phyloP scores from a whole-genome alignment of 140 eudicot species.

The Senecio squalidus region DNA sequence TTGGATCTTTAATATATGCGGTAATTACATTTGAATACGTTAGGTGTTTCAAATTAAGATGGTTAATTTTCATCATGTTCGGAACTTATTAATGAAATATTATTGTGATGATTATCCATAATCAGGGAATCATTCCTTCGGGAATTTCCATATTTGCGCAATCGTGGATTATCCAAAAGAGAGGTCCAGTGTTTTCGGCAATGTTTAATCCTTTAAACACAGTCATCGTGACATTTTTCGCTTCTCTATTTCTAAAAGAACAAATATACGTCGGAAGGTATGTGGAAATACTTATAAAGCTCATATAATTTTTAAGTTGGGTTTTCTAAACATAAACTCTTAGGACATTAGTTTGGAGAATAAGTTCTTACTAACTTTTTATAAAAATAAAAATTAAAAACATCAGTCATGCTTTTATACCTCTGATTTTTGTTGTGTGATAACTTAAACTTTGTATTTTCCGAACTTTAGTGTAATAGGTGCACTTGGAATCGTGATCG shows the following conservation, averaged over 20 bases:
- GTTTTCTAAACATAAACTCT: no score
- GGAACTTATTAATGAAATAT: no score
- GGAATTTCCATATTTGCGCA: conserved; percentile 68
- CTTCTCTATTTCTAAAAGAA: conserved; percentile 55
- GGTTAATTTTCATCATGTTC: no score
- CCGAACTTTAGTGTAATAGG: conserved; percentile 47
- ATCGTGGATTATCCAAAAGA: conserved; percentile 73
- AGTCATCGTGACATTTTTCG: conserved; percentile 60
- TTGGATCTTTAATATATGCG: conserved; percentile 47
- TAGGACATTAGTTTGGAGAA: no score
- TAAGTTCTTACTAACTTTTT: neutral
- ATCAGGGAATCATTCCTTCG: conserved; percentile 59
- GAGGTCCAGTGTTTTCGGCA: conserved; percentile 88
- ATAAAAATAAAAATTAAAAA: no score
- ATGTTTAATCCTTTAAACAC: conserved; percentile 83
- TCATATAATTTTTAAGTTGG: neutral
- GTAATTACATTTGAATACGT: conserved; percentile 41
- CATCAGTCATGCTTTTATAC: no score
- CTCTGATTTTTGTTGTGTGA: neutral
- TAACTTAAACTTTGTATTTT: neutral
- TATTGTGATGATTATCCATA: neutral
- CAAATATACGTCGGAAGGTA: conserved; percentile 69
- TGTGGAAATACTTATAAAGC: neutral
- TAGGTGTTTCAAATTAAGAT: neutral
- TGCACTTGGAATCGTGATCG: conserved; percentile 54